A percentile compares a stretch with the other conserved stretches of the same genome.
These are phyloP conservation scores for Pelargonium nanum DNA, from an alignment of 345 rosid genomes.

Conservation along the genomic window DNA sequence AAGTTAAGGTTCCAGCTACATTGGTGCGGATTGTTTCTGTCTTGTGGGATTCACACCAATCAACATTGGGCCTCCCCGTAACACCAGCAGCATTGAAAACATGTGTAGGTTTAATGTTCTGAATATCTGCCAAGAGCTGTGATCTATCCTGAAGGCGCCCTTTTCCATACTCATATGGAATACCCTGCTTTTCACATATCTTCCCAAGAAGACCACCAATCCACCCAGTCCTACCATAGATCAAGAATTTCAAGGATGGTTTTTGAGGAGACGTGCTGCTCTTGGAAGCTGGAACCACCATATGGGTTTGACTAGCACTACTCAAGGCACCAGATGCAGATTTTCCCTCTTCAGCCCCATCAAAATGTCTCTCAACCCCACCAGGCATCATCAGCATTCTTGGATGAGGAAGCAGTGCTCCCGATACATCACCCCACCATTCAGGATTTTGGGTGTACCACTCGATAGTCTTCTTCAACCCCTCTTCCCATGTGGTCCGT, in stretches of 20 bases:
- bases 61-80: constrained; percentile 47
- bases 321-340: constrained; percentile 15
- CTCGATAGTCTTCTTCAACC: constrained; percentile 38
- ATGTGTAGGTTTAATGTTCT: constrained; percentile 35
- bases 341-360: constrained; percentile 25
- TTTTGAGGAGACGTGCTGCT: constrained; percentile 17
- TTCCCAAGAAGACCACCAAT: constrained; percentile 40
- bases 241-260: constrained; percentile 30
- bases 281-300: constrained; percentile 31
- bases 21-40: constrained; percentile 37
- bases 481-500: constrained; percentile 37
- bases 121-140: constrained; percentile 31
- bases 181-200: constrained; percentile 39
- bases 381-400: constrained; percentile 52
- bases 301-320: constrained; percentile 21
- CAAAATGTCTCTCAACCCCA: constrained; percentile 28
- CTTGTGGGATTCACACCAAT: constrained; percentile 47
- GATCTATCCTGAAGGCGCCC: constrained; percentile 38
- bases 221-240: constrained; percentile 46
- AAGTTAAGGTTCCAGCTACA: constrained; percentile 38
- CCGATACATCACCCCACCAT: constrained; percentile 53
- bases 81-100: constrained; percentile 48
- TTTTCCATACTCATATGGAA: constrained; percentile 34
- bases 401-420: constrained; percentile 47
- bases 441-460: constrained; percentile 42